These are phyloP conservation scores for Ascochyta viciae-villosae DNA, from an alignment of 2,329 filamentous ascomycete genomes.

Conservation along the genomic window DNA sequence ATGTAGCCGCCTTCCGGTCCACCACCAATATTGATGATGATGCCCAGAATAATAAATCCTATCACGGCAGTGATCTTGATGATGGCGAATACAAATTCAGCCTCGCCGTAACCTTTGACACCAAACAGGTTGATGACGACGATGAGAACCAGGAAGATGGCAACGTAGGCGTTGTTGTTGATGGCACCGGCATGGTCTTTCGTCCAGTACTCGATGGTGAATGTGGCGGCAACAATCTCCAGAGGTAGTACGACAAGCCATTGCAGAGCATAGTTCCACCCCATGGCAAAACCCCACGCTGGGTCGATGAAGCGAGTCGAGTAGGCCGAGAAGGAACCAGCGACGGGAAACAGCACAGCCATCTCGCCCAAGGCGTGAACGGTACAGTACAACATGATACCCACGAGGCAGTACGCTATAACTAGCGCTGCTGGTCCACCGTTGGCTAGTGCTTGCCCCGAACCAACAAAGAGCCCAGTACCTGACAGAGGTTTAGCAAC, in stretches of 20 bases:
- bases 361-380: constrained; percentile 92
- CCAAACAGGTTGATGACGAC: constrained; percentile 71
- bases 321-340: constrained; percentile 90
- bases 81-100: constrained; percentile 85
- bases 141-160: constrained; percentile 79
- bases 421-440: constrained; percentile 49
- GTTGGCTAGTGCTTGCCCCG: constrained; percentile 53
- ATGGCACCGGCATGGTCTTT: constrained; percentile 52
- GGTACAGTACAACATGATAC: constrained; percentile 88
- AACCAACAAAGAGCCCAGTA: constrained; percentile 82
- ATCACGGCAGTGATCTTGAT: constrained; percentile 87
- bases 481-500: constrained; percentile 34
- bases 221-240: constrained; percentile 85
- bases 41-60: constrained; percentile 86
- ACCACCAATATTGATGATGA: constrained; percentile 85
- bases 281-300: constrained; percentile 94
- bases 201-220: constrained; percentile 85
- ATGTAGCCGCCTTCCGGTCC: constrained; percentile 70
- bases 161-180: constrained; percentile 70
- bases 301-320: constrained; percentile 92
- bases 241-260: constrained; percentile 85
- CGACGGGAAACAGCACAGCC: constrained; percentile 87
- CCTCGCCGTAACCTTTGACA: constrained; percentile 87
- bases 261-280: constrained; percentile 91
- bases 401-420: constrained; percentile 66